A percentile compares a stretch with the other conserved stretches of the same genome.
These are phyloP conservation scores for Naganishia kalamii DNA, from an alignment of 768 basidiomycete species.

Conservation along the genomic window DNA sequence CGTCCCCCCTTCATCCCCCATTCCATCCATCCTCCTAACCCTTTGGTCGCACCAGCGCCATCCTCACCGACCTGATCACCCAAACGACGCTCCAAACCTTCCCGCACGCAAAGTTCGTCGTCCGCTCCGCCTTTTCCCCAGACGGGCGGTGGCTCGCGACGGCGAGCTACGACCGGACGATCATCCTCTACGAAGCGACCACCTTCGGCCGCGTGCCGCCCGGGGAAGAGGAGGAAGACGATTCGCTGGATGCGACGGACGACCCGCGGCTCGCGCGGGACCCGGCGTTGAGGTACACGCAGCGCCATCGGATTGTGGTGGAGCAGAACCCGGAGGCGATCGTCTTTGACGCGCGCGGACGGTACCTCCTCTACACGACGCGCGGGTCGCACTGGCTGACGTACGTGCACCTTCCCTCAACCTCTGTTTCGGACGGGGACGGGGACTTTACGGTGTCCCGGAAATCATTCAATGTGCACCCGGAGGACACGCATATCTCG, in stretches of 20 bases:
- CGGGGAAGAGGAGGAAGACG: slow-evolving; percentile 12
- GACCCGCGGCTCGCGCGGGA: slow-evolving; percentile 34
- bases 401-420: slow-evolving; percentile 27
- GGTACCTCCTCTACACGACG: slow-evolving; percentile 36
- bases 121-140: slow-evolving; percentile 35
- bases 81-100: slow-evolving; percentile 35
- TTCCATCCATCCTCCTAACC: not conserved
- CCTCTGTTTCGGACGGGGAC: not conserved
- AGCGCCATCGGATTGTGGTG: slow-evolving; percentile 26
- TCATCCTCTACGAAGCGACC: slow-evolving; percentile 33
- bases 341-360: slow-evolving; percentile 33
- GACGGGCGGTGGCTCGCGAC: slow-evolving; percentile 38
- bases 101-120: slow-evolving; percentile 38
- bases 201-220: not conserved
- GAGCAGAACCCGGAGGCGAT: slow-evolving; percentile 41
- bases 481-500: slow-evolving; percentile 42
- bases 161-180: slow-evolving; percentile 38
- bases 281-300: slow-evolving; percentile 32
- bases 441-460: slow-evolving; percentile 21
- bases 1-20: slow-evolving; percentile 15
- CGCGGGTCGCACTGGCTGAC: slow-evolving; percentile 32
- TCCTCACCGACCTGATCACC: slow-evolving; percentile 43
- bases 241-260: slow-evolving; percentile 37
- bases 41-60: slow-evolving; percentile 23
- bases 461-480: slow-evolving; percentile 44